A percentile compares a stretch with the other conserved stretches of the same genome.
Conservation (phyloP, 257 asterid species). For the Nicotiana tomentosiformis region DNA sequence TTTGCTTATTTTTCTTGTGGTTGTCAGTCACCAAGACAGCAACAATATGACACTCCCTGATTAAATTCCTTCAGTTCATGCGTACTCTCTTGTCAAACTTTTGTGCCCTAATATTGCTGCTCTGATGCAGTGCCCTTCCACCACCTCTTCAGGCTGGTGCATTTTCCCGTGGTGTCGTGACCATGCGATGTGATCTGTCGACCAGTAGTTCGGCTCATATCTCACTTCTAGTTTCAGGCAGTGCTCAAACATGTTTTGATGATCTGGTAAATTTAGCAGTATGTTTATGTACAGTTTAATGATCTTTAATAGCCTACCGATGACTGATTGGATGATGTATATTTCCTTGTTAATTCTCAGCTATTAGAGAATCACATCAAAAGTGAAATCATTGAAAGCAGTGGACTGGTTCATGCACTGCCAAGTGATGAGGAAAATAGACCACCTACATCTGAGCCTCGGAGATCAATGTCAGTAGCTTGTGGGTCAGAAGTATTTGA, state of each 20-base stretch:
- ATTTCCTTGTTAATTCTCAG: slow-evolving; percentile 28
- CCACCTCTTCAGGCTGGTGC: slow-evolving; percentile 98
- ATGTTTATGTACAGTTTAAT: neutral
- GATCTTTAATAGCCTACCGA: neutral
- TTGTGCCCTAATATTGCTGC: neutral
- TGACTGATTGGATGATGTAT: neutral
- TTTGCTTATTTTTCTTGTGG: slow-evolving; percentile 6
- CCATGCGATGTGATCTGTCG: slow-evolving; percentile 94
- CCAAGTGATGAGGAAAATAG: slow-evolving; percentile 47
- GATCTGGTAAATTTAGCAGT: slow-evolving; percentile 53
- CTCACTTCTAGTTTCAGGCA: slow-evolving; percentile 91
- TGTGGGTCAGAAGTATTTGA: slow-evolving; percentile 94
- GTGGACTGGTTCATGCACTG: slow-evolving; percentile 54
- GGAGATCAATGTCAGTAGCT: slow-evolving; percentile 86
- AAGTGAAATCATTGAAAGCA: slow-evolving; percentile 81
- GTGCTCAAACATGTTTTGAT: slow-evolving; percentile 96
- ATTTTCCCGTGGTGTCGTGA: slow-evolving; percentile 94
- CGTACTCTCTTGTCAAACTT: neutral
- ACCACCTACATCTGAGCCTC: slow-evolving; percentile 59
- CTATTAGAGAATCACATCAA: slow-evolving; percentile 93
- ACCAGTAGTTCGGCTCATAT: slow-evolving; percentile 92
- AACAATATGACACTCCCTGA: neutral
- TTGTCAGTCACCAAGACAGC: neutral
- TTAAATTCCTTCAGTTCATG: neutral
- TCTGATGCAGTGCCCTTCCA: slow-evolving; percentile 75